Conservation (phyloP, 176 grass and related monocot genomes). For the Cenchrus purpureus region DNA sequence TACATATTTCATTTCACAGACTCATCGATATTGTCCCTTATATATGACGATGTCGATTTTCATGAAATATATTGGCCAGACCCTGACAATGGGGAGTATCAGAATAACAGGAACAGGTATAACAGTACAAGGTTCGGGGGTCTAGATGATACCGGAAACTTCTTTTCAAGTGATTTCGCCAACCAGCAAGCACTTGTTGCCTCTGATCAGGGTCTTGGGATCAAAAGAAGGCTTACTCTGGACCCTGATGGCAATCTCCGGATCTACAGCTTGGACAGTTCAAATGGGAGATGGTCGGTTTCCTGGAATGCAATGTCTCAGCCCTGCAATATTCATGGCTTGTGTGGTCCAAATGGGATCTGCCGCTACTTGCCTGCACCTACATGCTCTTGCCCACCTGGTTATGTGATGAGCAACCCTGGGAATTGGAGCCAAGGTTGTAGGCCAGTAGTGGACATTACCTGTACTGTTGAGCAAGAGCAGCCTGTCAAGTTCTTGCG, state of each 20-base stretch:
- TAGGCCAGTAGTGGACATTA: too few relatives aligned
- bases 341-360: too few relatives aligned
- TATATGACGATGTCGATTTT: slow-evolving; percentile 28
- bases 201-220: slow-evolving; percentile 46
- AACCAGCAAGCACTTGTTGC: slow-evolving; percentile 41
- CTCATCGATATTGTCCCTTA: slow-evolving; percentile 44
- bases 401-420: too few relatives aligned
- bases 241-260: slow-evolving; percentile 51
- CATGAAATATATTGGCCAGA: slow-evolving; percentile 59
- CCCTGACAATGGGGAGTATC: slow-evolving; percentile 20
- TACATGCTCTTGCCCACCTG: too few relatives aligned
- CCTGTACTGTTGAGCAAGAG: not conserved
- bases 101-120: slow-evolving; percentile 37
- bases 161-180: slow-evolving; percentile 41
- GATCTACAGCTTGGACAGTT: not conserved
- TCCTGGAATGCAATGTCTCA: too few relatives aligned
- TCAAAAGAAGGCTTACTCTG: slow-evolving; percentile 49
- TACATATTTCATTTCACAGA: too few relatives aligned
- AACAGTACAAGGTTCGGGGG: slow-evolving; percentile 16
- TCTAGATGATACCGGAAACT: slow-evolving; percentile 46
- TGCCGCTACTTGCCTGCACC: too few relatives aligned
- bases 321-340: too few relatives aligned
- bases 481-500: not conserved
- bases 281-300: too few relatives aligned
- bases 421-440: too few relatives aligned